These are phyloP conservation scores for Solanum piurae DNA, from an alignment of 257 asterid species.

Conservation along the genomic window DNA sequence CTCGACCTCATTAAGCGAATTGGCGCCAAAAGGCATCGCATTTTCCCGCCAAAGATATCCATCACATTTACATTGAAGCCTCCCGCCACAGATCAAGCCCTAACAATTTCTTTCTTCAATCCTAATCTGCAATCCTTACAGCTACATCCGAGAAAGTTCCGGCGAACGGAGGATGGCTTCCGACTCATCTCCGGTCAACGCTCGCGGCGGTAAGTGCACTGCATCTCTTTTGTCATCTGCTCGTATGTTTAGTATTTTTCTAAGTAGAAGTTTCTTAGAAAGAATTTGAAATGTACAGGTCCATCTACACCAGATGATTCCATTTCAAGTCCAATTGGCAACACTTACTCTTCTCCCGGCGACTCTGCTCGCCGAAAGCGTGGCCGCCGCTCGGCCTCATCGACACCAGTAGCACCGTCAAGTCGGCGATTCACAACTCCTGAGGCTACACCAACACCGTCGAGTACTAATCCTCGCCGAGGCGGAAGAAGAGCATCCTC, in stretches of 20 bases:
- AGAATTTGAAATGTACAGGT: constrained; percentile 24
- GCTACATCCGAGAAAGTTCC: background rate
- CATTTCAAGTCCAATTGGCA: constrained; percentile 71
- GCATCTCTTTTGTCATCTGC: background rate
- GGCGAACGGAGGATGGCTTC: constrained; percentile 46
- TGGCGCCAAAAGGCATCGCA: constrained; percentile 17
- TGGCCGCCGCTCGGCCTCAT: constrained; percentile 32
- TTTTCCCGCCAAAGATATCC: constrained; percentile 26
- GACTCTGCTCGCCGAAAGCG: constrained; percentile 46
- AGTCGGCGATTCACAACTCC: constrained; percentile 52
- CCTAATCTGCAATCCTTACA: background rate
- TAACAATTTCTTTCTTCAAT: background rate
- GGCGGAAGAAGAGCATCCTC: constrained; percentile 37
- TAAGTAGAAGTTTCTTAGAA: constrained; percentile 1
- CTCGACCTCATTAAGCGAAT: background rate
- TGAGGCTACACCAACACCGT: constrained; percentile 61
- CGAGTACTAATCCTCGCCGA: constrained; percentile 35
- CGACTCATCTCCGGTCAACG: constrained; percentile 54
- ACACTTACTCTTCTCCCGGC: constrained; percentile 74
- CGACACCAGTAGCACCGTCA: constrained; percentile 55
- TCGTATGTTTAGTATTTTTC: background rate
- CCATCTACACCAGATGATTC: constrained; percentile 65
- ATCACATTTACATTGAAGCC: background rate
- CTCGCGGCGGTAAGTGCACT: constrained; percentile 32
- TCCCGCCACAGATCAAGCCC: background rate